Percentiles rank a stretch among this genome's conserved stretches.
phyloP scores from a whole-genome alignment of 139 green algal genomes.

The Asterochloris erici region DNA sequence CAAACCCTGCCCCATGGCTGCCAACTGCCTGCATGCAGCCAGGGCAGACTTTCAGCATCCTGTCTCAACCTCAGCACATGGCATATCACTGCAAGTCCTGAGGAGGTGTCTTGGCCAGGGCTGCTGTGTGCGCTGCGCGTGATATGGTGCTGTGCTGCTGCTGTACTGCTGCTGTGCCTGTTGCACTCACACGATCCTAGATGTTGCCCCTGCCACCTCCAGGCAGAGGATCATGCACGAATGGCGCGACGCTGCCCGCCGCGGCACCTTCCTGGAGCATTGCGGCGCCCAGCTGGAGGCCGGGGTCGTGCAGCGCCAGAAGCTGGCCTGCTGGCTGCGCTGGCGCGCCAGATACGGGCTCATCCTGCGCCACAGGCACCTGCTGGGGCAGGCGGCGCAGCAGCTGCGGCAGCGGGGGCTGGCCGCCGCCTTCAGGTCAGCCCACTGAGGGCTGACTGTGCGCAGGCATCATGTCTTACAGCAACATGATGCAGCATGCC shows the following conservation, averaged over 20 bases:
- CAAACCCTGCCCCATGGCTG: too few species aligned
- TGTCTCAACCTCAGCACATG: not conserved
- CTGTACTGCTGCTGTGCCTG: not conserved
- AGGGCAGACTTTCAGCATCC: not conserved
- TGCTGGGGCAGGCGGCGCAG: not conserved
- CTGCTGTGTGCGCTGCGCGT: too few species aligned
- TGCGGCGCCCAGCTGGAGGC: constrained; percentile 2
- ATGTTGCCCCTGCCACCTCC: not conserved
- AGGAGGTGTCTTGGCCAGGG: too few species aligned
- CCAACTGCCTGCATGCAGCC: too few species aligned
- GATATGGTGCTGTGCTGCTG: not conserved
- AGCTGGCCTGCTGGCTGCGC: not conserved
- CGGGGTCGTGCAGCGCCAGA: not conserved
- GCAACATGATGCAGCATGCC: too few species aligned
- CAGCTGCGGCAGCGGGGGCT: constrained; percentile 11
- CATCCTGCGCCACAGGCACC: not conserved
- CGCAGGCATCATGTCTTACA: too few species aligned
- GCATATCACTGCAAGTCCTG: too few species aligned
- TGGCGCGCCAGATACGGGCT: not conserved
- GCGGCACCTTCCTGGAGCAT: not conserved
- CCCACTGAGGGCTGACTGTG: too few species aligned
- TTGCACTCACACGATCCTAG: not conserved
- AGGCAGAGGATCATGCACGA: constrained; percentile 4
- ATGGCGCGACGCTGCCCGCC: not conserved
- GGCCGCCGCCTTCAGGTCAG: constrained; percentile 6